Base-by-base conservation (phyloP, 2,329 filamentous ascomycete species). In the Phyllosticta ampelicida region DNA sequence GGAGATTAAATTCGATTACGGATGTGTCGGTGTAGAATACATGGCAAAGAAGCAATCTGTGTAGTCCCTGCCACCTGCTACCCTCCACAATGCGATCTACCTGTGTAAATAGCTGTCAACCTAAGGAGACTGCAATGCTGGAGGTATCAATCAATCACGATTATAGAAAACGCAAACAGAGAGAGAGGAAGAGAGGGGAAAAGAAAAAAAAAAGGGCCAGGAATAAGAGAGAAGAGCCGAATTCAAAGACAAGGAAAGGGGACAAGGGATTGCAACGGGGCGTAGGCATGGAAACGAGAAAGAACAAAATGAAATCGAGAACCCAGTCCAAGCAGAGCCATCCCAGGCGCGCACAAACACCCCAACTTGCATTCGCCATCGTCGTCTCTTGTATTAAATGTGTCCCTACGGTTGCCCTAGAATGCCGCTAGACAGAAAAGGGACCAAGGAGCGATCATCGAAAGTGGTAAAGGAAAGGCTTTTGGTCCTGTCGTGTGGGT, bases 81-180 rank as follows among this genome's bases (percentile, higher is more conserved):
- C 56, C 60, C 57, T 62, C 61, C 60, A 60, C 61, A 59, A 60
- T 56, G 61, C 62, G 58, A 59, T 59, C 57, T 59, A 59, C 57
- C 55, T 55, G 54, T 55, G 57, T 55, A 54, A 59, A 59, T 59
- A 55, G 57, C 57, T 61, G 50, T 59, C 56, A 58, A 59, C 57
- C 48, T 60, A 67, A 65, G 70, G 71, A 66, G 70, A 71, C 68
- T 65, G 71, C 71, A 71, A 71, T 71, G 69, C 70, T 71, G 70
- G 70, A 72, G 71, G 71, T 72, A 72, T 72, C 71, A 71, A 72
- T 71, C 70, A 72, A 68, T 66, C 70, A 67, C 36, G 36, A 44
- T 18, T 44, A 44, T 44, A n/a, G 36, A 44, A 44, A 68, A 67
- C 70, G 65, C 66, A 65, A 69, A 60, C 55, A 51, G 44, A 68